Evolutionary conservation across 2,329 filamentous ascomycete genomes (phyloP).

Genomic region (Didymella pinodella): DNA sequence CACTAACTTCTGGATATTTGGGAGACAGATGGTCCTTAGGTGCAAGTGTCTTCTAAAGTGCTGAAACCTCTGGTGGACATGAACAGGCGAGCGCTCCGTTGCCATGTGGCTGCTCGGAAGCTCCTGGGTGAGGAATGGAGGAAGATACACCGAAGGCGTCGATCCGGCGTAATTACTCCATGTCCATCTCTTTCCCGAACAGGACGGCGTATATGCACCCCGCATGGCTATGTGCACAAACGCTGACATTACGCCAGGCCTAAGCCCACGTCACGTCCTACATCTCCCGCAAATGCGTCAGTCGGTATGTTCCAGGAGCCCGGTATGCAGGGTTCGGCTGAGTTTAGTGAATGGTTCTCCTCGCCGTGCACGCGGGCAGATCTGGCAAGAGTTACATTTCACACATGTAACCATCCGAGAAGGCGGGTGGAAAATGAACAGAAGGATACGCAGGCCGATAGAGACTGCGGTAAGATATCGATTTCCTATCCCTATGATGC

Average conservation of each 20-base stretch:
- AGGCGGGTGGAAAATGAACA: background rate
- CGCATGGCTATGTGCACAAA: constrained; percentile 11
- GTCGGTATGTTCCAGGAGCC: background rate
- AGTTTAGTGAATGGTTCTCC: background rate
- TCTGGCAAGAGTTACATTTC: background rate
- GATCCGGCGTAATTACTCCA: background rate
- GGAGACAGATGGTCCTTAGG: too few relatives aligned
- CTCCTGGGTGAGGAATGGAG: background rate
- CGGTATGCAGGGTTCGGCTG: background rate
- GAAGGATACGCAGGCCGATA: background rate
- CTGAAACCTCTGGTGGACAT: too few relatives aligned
- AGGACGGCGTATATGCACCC: constrained; percentile 8
- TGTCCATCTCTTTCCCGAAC: constrained; percentile 15
- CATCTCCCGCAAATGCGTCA: background rate
- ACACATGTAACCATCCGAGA: background rate
- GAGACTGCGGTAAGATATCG: constrained; percentile 5
- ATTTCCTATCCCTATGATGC: constrained; percentile 14
- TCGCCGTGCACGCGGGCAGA: background rate
- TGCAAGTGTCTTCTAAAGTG: too few relatives aligned
- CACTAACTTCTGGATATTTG: too few relatives aligned
- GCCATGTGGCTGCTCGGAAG: too few relatives aligned
- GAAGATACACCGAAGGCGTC: constrained; percentile 12
- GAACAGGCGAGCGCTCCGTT: too few relatives aligned
- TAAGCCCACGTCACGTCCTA: background rate
- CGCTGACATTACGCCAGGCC: background rate